Conservation (phyloP, 768 basidiomycete species). For the Pleurotus pulmonarius region DNA sequence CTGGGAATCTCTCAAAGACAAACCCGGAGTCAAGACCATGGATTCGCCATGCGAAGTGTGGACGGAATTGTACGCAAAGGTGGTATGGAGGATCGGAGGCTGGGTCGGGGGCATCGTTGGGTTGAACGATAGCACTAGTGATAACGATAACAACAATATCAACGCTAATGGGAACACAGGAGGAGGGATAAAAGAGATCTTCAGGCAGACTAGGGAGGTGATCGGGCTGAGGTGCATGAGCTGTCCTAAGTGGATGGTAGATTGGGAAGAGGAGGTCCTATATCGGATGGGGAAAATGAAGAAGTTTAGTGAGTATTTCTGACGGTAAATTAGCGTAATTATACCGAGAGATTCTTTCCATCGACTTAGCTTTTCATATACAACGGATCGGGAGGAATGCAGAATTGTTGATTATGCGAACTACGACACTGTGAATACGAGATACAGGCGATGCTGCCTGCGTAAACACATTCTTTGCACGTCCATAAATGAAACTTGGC, state of each 20-base stretch:
- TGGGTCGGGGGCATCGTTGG: too few relatives aligned
- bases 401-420: too few relatives aligned
- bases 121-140: too few relatives aligned
- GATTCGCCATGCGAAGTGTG: slow-evolving; percentile 6
- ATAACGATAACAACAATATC: too few relatives aligned
- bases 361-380: too few relatives aligned
- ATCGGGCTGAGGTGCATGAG: slow-evolving; percentile 6
- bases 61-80: slow-evolving; percentile 3
- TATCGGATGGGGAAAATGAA: background rate
- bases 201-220: background rate
- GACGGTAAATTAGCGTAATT: too few relatives aligned
- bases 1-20: slow-evolving; percentile 8
- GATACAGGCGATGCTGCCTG: too few relatives aligned
- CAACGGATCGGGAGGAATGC: too few relatives aligned
- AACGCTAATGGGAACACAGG: background rate
- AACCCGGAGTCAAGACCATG: slow-evolving; percentile 3
- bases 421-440: too few relatives aligned
- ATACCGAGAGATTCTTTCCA: too few relatives aligned
- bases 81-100: background rate
- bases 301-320: background rate
- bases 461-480: too few relatives aligned
- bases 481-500: too few relatives aligned
- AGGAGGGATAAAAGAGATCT: background rate
- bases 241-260: background rate
- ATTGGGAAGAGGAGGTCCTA: slow-evolving; percentile 1